A percentile compares a stretch with the other conserved stretches of the same genome.
phyloP scores from a whole-genome alignment of 1,139 yeast species.

The Arxiozyma slooffiae region DNA sequence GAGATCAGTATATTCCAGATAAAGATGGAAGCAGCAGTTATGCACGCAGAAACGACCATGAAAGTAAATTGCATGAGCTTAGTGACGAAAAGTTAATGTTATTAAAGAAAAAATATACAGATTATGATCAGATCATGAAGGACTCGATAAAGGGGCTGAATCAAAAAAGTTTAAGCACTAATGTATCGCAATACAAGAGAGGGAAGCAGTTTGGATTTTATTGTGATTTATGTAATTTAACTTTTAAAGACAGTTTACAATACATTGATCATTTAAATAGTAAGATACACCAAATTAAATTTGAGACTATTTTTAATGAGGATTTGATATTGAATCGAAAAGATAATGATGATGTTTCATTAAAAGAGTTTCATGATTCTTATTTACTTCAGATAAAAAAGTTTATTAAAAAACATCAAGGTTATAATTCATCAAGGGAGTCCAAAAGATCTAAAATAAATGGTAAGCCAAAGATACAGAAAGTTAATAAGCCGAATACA shows the following conservation, averaged over 20 bases:
- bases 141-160: conserved; percentile 37
- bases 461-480: conserved; percentile 14
- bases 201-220: conserved; percentile 73
- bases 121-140: conserved; percentile 21
- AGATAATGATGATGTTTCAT: conserved; percentile 29
- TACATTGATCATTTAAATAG: conserved; percentile 78
- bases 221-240: conserved; percentile 69
- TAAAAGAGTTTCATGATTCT: conserved; percentile 30
- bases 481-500: conserved; percentile 14
- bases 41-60: conserved; percentile 8
- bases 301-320: conserved; percentile 31
- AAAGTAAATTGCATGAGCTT: conserved; percentile 4
- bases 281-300: conserved; percentile 42
- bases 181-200: conserved; percentile 35
- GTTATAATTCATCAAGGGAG: not conserved
- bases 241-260: conserved; percentile 72
- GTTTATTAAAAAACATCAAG: conserved; percentile 14
- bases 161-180: conserved; percentile 38
- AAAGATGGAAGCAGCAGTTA: conserved; percentile 4
- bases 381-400: conserved; percentile 22
- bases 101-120: conserved; percentile 22
- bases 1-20: conserved; percentile 45
- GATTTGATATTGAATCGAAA: conserved; percentile 26
- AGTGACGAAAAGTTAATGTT: conserved; percentile 11
- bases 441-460: conserved; percentile 14